Percentiles rank a stretch among this genome's conserved stretches.
Conservation (phyloP, 1,284 basidiomycete genomes). For the Melampsora americana region DNA sequence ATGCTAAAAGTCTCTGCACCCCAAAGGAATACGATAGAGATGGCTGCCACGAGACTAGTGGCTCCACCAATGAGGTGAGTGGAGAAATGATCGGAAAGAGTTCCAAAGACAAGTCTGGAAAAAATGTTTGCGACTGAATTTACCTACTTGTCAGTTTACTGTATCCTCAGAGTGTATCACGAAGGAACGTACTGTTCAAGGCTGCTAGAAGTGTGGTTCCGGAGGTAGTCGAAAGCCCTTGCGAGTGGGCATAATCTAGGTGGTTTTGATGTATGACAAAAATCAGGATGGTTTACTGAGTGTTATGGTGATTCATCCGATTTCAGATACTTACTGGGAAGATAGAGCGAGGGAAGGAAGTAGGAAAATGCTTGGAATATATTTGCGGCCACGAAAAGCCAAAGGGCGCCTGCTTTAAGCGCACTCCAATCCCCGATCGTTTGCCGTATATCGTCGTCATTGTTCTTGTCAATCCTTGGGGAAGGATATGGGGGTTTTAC, state of each 20-base stretch:
- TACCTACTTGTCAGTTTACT: neutral
- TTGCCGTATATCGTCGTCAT: neutral
- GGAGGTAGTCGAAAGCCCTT: neutral
- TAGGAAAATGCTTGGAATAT: conserved; percentile 28
- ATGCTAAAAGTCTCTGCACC: conserved; percentile 15
- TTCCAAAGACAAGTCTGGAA: conserved; percentile 15
- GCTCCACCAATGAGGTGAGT: conserved; percentile 31
- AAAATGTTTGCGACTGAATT: conserved; percentile 9
- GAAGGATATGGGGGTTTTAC: neutral
- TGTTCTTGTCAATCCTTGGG: too few relatives aligned
- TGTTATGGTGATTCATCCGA: too few relatives aligned
- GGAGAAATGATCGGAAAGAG: conserved; percentile 31
- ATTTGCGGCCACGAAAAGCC: conserved; percentile 35
- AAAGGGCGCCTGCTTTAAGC: conserved; percentile 31
- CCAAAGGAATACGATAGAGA: conserved; percentile 31
- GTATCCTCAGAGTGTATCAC: too few relatives aligned
- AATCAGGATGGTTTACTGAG: too few relatives aligned
- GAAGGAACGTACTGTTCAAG: neutral
- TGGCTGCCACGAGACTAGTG: conserved; percentile 9
- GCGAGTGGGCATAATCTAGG: neutral
- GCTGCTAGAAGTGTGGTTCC: conserved; percentile 3
- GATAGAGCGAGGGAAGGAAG: conserved; percentile 41
- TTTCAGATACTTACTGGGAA: conserved; percentile 40
- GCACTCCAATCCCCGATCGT: conserved; percentile 28
- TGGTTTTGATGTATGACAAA: too few relatives aligned